These are phyloP conservation scores for Daldinia childiae DNA, from an alignment of 495 filamentous ascomycete species.

Conservation along the genomic window DNA sequence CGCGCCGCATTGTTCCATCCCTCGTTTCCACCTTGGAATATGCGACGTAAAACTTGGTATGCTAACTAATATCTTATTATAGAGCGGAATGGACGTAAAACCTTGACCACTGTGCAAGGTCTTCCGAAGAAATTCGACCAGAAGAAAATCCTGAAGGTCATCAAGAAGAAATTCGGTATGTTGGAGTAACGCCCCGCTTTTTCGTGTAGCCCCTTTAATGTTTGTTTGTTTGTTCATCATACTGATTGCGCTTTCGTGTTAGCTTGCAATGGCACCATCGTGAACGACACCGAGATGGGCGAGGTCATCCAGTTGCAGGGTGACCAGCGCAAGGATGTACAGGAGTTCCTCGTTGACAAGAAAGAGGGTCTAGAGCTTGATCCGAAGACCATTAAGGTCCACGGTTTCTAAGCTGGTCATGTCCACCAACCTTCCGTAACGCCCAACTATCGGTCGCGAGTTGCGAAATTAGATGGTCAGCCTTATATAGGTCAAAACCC, in stretches of 20 bases:
- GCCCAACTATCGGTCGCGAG: constrained; percentile 34
- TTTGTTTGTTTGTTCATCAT: constrained; percentile 1
- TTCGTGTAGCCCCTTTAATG: background rate
- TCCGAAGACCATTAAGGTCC: constrained; percentile 97
- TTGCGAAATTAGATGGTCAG: constrained; percentile 41
- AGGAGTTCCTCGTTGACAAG: constrained; percentile 96
- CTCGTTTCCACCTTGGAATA: background rate
- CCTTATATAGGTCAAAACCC: constrained; percentile 25
- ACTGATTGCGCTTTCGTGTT: constrained; percentile 25
- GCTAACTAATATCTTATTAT: constrained; percentile 29
- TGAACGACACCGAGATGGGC: constrained; percentile 95
- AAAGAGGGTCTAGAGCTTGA: constrained; percentile 90
- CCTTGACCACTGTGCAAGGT: constrained; percentile 98
- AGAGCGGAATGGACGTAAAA: constrained; percentile 99
- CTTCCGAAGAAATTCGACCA: constrained; percentile 97
- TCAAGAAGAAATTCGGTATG: constrained; percentile 99
- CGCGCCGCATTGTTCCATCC: background rate
- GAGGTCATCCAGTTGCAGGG: constrained; percentile 99
- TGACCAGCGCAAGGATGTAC: constrained; percentile 98
- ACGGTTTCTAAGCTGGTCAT: constrained; percentile 74
- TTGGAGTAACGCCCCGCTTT: constrained; percentile 27
- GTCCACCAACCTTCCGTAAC: constrained; percentile 45
- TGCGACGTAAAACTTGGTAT: constrained; percentile 9
- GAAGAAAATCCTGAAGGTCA: constrained; percentile 99
- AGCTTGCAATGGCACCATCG: constrained; percentile 99